Conservation (phyloP, 208 protist genomes). For the Trypanosoma congolense region DNA sequence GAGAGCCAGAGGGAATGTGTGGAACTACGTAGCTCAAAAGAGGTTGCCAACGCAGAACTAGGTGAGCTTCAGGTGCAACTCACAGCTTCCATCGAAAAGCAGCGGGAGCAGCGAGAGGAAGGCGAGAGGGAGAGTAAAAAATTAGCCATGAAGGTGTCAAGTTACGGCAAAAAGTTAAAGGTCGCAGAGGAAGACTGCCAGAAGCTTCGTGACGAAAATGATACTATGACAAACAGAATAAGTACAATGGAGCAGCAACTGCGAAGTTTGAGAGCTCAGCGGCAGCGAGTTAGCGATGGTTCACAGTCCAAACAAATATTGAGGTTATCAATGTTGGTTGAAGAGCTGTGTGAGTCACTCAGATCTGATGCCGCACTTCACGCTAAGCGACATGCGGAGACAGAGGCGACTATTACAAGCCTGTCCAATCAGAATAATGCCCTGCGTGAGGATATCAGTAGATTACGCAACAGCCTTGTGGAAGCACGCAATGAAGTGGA, state of each 20-base stretch:
- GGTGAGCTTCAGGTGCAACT: conserved; percentile 15
- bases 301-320: conserved; percentile 4
- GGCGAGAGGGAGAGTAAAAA: conserved; percentile 10
- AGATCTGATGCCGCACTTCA: conserved; percentile 23
- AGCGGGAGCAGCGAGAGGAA: conserved; percentile 8
- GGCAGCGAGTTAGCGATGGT: background rate
- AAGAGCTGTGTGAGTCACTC: conserved; percentile 16
- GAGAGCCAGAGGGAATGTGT: conserved; percentile 23
- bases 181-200: conserved; percentile 19
- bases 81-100: conserved; percentile 6
- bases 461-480: conserved; percentile 8
- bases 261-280: conserved; percentile 18
- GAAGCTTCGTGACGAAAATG: conserved; percentile 17
- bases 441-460: conserved; percentile 8
- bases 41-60: conserved; percentile 12
- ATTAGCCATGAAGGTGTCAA: background rate
- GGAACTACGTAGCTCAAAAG: conserved; percentile 18
- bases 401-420: conserved; percentile 12
- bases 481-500: conserved; percentile 19
- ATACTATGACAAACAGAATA: conserved; percentile 19
- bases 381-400: conserved; percentile 24
- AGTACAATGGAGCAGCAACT: conserved; percentile 29
- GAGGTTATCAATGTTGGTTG: conserved; percentile 12
- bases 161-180: conserved; percentile 16
- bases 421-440: conserved; percentile 6